Evolutionary conservation across 495 filamentous ascomycete genomes (phyloP).

Genomic region (Echria macrotheca): DNA sequence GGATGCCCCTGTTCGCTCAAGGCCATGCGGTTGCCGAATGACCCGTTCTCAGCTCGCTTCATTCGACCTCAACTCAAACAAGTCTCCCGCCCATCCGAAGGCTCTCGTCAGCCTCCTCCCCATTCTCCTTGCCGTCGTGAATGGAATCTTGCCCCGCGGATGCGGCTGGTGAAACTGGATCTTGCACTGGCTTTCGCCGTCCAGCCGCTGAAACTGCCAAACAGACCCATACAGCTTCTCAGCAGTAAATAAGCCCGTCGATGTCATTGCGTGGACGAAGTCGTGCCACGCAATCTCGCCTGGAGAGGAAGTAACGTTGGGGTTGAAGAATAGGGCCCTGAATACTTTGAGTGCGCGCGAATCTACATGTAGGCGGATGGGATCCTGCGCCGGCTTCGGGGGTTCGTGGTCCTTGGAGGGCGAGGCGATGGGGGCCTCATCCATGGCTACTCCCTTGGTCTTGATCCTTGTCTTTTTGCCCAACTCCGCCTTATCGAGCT

Average conservation of each 20-base stretch:
- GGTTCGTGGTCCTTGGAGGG: background rate
- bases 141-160: constrained; percentile 2
- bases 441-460: constrained; percentile 29
- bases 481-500: background rate
- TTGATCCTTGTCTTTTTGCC: constrained; percentile 34
- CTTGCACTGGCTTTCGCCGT: constrained; percentile 29
- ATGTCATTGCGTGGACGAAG: constrained; percentile 48
- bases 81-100: background rate
- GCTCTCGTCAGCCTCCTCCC: background rate
- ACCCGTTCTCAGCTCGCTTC: too few relatives aligned
- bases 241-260: constrained; percentile 35
- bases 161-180: constrained; percentile 53
- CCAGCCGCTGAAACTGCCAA: constrained; percentile 43
- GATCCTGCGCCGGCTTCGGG: background rate
- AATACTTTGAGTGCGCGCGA: constrained; percentile 31
- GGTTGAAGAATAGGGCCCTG: constrained; percentile 22
- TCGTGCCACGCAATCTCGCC: constrained; percentile 48
- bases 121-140: background rate
- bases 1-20: too few relatives aligned
- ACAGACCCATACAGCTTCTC: constrained; percentile 50
- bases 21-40: too few relatives aligned
- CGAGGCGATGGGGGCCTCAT: background rate
- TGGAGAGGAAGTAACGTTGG: constrained; percentile 9
- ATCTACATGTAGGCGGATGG: constrained; percentile 38
- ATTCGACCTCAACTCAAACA: constrained; percentile 30